Evolutionary conservation across 169 alveolate genomes (phyloP), one percentile per base, ranked within the genome.

Genomic region (Cardiosporidium cionae): DNA sequence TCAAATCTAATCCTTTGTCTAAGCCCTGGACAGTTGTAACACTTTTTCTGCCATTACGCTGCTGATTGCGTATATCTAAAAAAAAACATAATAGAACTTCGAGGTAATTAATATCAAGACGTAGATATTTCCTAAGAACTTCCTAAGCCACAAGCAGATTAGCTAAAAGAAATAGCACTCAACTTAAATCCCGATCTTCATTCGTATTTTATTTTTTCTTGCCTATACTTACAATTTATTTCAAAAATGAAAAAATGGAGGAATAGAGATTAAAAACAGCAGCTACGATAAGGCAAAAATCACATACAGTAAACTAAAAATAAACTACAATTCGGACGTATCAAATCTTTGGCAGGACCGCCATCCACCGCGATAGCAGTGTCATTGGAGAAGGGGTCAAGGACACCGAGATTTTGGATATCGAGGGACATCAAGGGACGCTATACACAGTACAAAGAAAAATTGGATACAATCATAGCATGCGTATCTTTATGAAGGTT

Each of bases 21-120:
- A 93, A 89, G 64, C 97, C 97, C 83, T 93, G 97, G 70, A 93
- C 96, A 52, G 97, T 93, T 64, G 97, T 93, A 33, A 93, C 92
- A 74, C 96, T 91, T 84, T 93, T 93, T 72, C 96, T 87, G 68
- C 97, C 97, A 84, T 93, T 93, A 34, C 97, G 85, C 86, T 93
- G 97, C 83, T 93, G 97, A 84, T 90, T 92, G 52, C 97, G 86
- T 32, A 93, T 92, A 64, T 80, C 81, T 75, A 66, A n/a, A 28
- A 32, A 29, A 16, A 28, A 6, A 27, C 2, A n/a, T n/a, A n/a
- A n/a, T n/a, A n/a, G n/a, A n/a, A n/a, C n/a, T n/a, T n/a, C n/a
- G n/a, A n/a, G n/a, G n/a, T n/a, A n/a, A n/a, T n/a, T n/a, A n/a
- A n/a, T n/a, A n/a, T n/a, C n/a, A n/a, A n/a, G n/a, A n/a, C n/a